Conservation (phyloP, 345 rosid genomes). For the Acer negundo region DNA sequence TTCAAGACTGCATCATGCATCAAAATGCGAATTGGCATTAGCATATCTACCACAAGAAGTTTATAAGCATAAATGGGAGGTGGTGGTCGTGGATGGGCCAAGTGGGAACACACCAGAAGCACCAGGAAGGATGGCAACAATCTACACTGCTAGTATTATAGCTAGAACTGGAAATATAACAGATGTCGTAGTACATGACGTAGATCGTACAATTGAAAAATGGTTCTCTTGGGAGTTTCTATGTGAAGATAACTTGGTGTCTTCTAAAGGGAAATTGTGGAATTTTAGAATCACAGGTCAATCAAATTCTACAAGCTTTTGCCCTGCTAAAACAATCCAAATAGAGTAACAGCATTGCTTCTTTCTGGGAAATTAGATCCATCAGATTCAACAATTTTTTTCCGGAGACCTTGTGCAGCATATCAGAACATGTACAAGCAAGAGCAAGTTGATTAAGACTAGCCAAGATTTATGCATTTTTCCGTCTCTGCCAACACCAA, state of each 20-base stretch:
- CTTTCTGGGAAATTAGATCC: background rate
- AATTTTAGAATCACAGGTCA: conserved; percentile 50
- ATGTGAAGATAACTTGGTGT: conserved; percentile 75
- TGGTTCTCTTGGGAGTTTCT: conserved; percentile 96
- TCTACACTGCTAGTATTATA: conserved; percentile 66
- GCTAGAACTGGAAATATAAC: conserved; percentile 67
- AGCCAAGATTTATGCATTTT: background rate
- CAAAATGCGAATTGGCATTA: conserved; percentile 58
- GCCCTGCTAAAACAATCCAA: conserved; percentile 33
- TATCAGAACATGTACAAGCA: background rate
- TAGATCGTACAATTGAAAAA: conserved; percentile 74
- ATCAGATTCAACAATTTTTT: background rate
- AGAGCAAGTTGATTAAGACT: background rate
- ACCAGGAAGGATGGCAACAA: conserved; percentile 82
- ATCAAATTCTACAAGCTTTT: conserved; percentile 57
- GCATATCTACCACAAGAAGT: conserved; percentile 59
- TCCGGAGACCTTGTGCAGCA: background rate
- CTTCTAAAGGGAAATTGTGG: conserved; percentile 78
- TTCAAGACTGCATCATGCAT: conserved; percentile 34
- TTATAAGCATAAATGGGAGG: conserved; percentile 65
- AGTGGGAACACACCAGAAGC: conserved; percentile 61
- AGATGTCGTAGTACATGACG: conserved; percentile 74
- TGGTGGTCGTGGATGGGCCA: conserved; percentile 83
- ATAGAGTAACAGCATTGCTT: conserved; percentile 24
- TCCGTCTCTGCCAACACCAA: background rate